Base-by-base conservation (phyloP, 2,329 filamentous ascomycete genomes). In the Coleophoma cylindrospora region DNA sequence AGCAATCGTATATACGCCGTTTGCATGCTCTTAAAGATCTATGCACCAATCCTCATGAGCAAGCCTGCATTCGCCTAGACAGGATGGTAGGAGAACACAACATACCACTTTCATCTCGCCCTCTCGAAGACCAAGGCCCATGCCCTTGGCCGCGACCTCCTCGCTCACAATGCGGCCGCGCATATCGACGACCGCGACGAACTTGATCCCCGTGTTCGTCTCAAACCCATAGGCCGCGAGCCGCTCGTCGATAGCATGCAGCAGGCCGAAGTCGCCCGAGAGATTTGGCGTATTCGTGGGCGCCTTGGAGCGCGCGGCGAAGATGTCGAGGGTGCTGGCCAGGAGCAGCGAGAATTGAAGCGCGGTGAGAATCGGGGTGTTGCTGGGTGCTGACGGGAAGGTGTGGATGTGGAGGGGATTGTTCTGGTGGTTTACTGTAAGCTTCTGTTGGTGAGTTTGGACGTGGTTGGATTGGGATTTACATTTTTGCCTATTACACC, bases 151-250 rank as follows among this genome's bases (percentile, higher is more conserved):
- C 13, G 57, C 50, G 13, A 43, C 48, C n/a, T 40, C 50, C 10
- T 36, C 55, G 19, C 52, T 52, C 33, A 49, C 50, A 34, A 22
- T 47, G 48, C 86, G 75, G 1, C 91, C 91, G 58, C 91, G 83
- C 80, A 95, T 90, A 70, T 99, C 92, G 32, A 97, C 86, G 3
- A 96, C 82, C 55, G 91, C 86, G 34, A 97, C 84, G 64, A 99
- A 84, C 66, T 92, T 91, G 56, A 96, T 83, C 38, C 91, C 91
- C 0, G 94, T 97, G 70, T 96, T 97, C 50, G 94, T 96, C 69
- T 97, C 81, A 83, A 89, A 96, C 62, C 94, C 94, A 73, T 97
- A 99, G 58, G 91, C 87, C 34, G 91, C 91, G 43, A 97, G 79
- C 22, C 91, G 82, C 72, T 99, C 92, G 72, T 97, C 94, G 52